Percentiles rank a stretch among this genome's conserved stretches.
Conservation (phyloP, 352 stramenopile genomes). For the Phytophthora brassicae region DNA sequence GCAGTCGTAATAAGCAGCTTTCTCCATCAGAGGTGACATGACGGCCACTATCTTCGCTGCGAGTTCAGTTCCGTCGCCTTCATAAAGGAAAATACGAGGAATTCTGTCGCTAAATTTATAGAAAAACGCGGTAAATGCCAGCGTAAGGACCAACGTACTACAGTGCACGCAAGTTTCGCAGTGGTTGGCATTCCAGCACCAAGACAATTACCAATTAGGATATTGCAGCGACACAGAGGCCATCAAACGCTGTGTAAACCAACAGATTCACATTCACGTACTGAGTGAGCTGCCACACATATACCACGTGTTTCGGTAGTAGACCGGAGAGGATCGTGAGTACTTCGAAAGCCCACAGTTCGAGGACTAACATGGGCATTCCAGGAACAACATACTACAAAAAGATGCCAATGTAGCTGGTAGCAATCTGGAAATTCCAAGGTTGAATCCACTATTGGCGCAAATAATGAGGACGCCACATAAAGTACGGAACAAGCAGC, state of each 20-base stretch:
- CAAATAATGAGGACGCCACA: slow-evolving; percentile 28
- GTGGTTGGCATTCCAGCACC: slow-evolving; percentile 38
- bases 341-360: slow-evolving; percentile 63
- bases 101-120: slow-evolving; percentile 22
- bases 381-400: slow-evolving; percentile 46
- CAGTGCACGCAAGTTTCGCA: slow-evolving; percentile 38
- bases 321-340: slow-evolving; percentile 48
- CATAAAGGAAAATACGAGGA: slow-evolving; percentile 40
- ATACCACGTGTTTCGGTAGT: slow-evolving; percentile 45
- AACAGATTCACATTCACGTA: slow-evolving; percentile 56
- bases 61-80: slow-evolving; percentile 32
- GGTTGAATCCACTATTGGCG: slow-evolving; percentile 39
- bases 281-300: slow-evolving; percentile 53
- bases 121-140: slow-evolving; percentile 25
- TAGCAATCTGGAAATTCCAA: slow-evolving; percentile 34
- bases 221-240: slow-evolving; percentile 45
- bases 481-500: slow-evolving; percentile 54
- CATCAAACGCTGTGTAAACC: slow-evolving; percentile 64
- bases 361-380: slow-evolving; percentile 59
- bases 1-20: slow-evolving; percentile 47
- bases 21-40: slow-evolving; percentile 46
- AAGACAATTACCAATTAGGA: slow-evolving; percentile 59
- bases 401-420: slow-evolving; percentile 39
- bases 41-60: slow-evolving; percentile 40
- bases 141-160: slow-evolving; percentile 30